Conservation (phyloP, 441 rosid species). For the Bruguiera hainesii region DNA sequence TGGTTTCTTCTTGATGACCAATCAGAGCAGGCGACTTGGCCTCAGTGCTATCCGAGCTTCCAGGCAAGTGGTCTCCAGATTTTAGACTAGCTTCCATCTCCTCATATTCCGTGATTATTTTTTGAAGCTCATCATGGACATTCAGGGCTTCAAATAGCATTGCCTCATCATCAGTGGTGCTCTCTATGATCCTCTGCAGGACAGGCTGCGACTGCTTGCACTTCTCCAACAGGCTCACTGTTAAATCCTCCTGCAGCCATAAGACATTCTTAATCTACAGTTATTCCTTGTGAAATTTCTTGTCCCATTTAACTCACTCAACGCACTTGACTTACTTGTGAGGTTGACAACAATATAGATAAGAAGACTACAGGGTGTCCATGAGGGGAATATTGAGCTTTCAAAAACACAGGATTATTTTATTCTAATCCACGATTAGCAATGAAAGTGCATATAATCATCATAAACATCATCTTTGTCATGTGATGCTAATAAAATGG, state of each 20-base stretch:
- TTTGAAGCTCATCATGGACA: constrained; percentile 71
- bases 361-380: too few relatives aligned
- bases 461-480: too few relatives aligned
- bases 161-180: constrained; percentile 66
- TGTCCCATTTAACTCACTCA: too few relatives aligned
- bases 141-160: constrained; percentile 81
- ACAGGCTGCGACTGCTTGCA: constrained; percentile 67
- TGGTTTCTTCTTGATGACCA: constrained; percentile 14
- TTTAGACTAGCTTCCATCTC: constrained; percentile 35
- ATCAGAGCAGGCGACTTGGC: constrained; percentile 10
- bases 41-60: constrained; percentile 10
- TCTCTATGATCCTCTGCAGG: constrained; percentile 70
- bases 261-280: not conserved
- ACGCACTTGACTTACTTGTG: too few relatives aligned
- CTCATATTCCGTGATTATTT: constrained; percentile 41
- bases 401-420: too few relatives aligned
- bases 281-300: too few relatives aligned
- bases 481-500: too few relatives aligned
- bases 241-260: constrained; percentile 66
- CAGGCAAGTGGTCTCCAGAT: constrained; percentile 27
- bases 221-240: constrained; percentile 62
- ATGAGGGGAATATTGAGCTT: too few relatives aligned
- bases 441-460: too few relatives aligned
- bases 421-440: too few relatives aligned
- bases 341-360: too few relatives aligned